Conservation (phyloP, 371 early-diverging fungal species). For the Mortierella sp. region DNA sequence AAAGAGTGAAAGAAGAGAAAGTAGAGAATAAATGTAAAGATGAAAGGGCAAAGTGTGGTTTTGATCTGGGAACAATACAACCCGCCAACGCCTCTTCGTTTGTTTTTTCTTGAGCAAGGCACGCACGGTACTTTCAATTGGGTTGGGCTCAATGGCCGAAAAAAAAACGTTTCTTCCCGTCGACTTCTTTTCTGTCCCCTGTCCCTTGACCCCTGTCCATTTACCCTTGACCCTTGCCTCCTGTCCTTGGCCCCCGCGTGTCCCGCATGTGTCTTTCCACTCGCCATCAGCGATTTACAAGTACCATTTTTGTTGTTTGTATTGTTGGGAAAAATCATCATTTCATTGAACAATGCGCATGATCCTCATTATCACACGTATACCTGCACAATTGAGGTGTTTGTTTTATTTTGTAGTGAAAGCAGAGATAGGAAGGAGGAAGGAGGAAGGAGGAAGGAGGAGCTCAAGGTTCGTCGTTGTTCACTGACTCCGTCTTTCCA, state of each 20-base stretch:
- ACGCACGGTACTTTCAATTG: conserved; percentile 1
- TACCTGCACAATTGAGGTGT: neutral
- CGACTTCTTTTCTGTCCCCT: neutral
- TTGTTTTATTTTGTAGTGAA: neutral
- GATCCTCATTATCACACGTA: neutral
- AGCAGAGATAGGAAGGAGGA: neutral
- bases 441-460: neutral
- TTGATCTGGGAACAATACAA: neutral
- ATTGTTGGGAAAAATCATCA: neutral
- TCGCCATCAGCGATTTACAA: neutral
- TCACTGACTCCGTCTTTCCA: neutral
- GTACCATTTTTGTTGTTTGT: neutral
- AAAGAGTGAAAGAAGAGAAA: neutral
- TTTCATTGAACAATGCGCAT: neutral
- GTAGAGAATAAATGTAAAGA: too few species aligned
- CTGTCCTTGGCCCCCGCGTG: neutral
- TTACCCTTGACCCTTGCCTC: too few species aligned
- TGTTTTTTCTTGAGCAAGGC: neutral
- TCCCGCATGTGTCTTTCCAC: neutral
- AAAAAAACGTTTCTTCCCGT: neutral
- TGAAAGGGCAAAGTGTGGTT: neutral
- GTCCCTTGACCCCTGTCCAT: neutral
- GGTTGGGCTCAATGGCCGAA: neutral
- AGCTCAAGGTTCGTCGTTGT: neutral
- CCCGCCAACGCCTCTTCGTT: neutral